phyloP scores from a whole-genome alignment of 805 yeast species.

The Yarrowia sp. region DNA sequence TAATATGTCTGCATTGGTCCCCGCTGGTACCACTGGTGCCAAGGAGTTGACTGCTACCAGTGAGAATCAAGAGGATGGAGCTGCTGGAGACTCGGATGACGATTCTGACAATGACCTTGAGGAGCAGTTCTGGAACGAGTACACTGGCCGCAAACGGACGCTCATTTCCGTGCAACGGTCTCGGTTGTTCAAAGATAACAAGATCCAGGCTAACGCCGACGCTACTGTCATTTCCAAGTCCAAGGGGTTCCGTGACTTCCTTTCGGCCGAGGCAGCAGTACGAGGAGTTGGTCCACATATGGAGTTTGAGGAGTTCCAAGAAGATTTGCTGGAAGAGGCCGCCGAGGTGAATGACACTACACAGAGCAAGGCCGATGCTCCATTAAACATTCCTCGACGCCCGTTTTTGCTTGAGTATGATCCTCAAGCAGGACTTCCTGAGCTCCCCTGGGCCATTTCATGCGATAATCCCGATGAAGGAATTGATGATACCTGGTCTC shows the following conservation, averaged over 20 bases:
- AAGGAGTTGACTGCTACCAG: background rate
- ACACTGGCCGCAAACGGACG: constrained; percentile 75
- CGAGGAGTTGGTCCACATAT: constrained; percentile 17
- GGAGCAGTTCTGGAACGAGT: constrained; percentile 75
- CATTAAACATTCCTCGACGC: constrained; percentile 36
- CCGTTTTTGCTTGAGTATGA: constrained; percentile 68
- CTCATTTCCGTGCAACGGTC: constrained; percentile 68
- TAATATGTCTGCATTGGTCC: background rate
- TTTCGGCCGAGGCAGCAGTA: constrained; percentile 26
- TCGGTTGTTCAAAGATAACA: constrained; percentile 56
- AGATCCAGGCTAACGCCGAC: constrained; percentile 60
- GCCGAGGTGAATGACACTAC: background rate
- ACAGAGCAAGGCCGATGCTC: background rate
- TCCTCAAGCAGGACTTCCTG: constrained; percentile 74
- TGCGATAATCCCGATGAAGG: constrained; percentile 45
- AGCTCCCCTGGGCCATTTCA: constrained; percentile 42
- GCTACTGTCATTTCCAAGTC: constrained; percentile 41
- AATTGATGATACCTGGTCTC: constrained; percentile 44
- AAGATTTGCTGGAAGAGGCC: constrained; percentile 29
- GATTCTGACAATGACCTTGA: constrained; percentile 56
- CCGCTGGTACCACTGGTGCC: background rate
- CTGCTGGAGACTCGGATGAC: constrained; percentile 31
- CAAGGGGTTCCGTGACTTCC: constrained; percentile 19
- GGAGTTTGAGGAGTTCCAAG: constrained; percentile 30
- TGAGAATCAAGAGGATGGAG: background rate